phyloP scores from a whole-genome alignment of 257 asterid genomes.

The Phtheirospermum japonicum region DNA sequence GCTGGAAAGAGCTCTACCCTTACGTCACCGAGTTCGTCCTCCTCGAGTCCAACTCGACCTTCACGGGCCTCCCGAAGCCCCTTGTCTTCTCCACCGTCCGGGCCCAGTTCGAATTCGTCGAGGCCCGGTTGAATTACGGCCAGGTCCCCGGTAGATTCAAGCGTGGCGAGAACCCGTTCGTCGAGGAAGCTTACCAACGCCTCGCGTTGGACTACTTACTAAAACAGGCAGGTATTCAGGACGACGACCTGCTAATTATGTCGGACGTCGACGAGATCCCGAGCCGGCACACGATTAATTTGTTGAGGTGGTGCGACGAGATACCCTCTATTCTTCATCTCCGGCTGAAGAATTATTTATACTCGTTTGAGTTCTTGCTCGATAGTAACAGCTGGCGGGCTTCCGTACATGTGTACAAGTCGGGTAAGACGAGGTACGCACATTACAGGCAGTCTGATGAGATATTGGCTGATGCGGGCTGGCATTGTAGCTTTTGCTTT shows the following conservation, averaged over 20 bases:
- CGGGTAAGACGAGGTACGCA: conserved; percentile 72
- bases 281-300: conserved; percentile 64
- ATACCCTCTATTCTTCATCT: conserved; percentile 76
- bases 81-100: conserved; percentile 48
- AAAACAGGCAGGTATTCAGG: conserved; percentile 72
- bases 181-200: conserved; percentile 85
- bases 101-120: conserved; percentile 58
- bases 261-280: conserved; percentile 95
- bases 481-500: conserved; percentile 98
- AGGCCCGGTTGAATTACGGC: conserved; percentile 69
- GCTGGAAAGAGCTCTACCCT: conserved; percentile 87
- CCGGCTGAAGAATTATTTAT: conserved; percentile 67
- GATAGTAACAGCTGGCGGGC: conserved; percentile 90
- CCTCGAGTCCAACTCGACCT: conserved; percentile 81
- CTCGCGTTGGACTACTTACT: conserved; percentile 71
- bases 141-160: conserved; percentile 64
- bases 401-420: conserved; percentile 62
- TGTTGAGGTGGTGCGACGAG: conserved; percentile 81
- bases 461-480: conserved; percentile 78
- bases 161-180: conserved; percentile 77
- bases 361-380: conserved; percentile 72
- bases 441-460: conserved; percentile 71
- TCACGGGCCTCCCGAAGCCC: conserved; percentile 81
- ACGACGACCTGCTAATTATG: conserved; percentile 83
- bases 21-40: conserved; percentile 72